phyloP scores from a whole-genome alignment of 2,329 filamentous ascomycete species.

The Ophiostoma quercus region DNA sequence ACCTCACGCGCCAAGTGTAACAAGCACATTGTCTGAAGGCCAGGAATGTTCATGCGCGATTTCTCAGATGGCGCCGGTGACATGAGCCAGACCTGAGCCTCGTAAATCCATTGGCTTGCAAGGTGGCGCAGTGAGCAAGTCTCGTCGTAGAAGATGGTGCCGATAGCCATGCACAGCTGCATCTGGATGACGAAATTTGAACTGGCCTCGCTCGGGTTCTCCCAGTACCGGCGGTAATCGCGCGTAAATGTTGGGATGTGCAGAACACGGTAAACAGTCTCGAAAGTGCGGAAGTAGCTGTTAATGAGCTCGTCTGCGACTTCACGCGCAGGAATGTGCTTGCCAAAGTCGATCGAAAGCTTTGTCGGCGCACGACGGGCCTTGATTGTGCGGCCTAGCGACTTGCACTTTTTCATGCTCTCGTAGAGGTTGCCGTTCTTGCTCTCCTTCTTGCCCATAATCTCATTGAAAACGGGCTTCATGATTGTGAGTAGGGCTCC shows the following conservation, averaged over 20 bases:
- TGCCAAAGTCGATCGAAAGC: constrained; percentile 35
- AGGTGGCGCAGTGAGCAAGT: constrained; percentile 39
- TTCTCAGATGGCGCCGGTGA: constrained; percentile 41
- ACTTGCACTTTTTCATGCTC: constrained; percentile 47
- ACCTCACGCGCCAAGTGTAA: constrained; percentile 46
- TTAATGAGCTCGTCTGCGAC: constrained; percentile 49
- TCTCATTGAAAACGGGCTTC: constrained; percentile 41
- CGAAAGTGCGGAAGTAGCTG: constrained; percentile 51
- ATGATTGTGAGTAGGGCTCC: constrained; percentile 14
- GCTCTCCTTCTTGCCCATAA: constrained; percentile 39
- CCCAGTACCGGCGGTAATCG: constrained; percentile 50
- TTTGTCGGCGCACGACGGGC: constrained; percentile 33
- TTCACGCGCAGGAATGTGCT: constrained; percentile 36
- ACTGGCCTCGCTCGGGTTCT: constrained; percentile 38
- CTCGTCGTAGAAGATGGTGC: constrained; percentile 45
- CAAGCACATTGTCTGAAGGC: constrained; percentile 50
- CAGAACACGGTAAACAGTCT: constrained; percentile 52
- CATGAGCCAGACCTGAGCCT: constrained; percentile 49
- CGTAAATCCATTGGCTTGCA: constrained; percentile 48
- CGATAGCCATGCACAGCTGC: constrained; percentile 51
- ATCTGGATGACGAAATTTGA: constrained; percentile 48
- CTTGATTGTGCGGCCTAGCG: constrained; percentile 50
- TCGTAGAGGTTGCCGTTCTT: constrained; percentile 35
- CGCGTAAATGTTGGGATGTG: constrained; percentile 53
- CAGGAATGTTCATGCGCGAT: constrained; percentile 43